phyloP scores from a whole-genome alignment of 1,139 yeast genomes.

The Debaryomyces coudertii region DNA sequence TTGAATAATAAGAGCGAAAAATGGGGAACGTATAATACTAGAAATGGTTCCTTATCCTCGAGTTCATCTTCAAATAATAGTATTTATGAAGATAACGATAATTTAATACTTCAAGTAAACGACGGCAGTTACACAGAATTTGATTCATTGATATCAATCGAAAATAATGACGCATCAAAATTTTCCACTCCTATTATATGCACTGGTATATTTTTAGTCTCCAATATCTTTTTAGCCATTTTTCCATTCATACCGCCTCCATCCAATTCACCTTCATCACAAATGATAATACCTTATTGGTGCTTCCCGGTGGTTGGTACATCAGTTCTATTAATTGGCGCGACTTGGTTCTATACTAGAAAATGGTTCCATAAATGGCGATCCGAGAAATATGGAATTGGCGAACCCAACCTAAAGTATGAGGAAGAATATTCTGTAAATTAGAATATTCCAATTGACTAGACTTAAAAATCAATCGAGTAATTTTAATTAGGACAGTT shows the following conservation, averaged over 20 bases:
- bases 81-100: constrained; percentile 12
- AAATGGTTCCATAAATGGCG: constrained; percentile 13
- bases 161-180: constrained; percentile 9
- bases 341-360: constrained; percentile 31
- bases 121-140: constrained; percentile 15
- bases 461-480: background rate
- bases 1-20: constrained; percentile 30
- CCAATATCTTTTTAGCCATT: constrained; percentile 56
- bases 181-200: constrained; percentile 35
- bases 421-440: constrained; percentile 17
- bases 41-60: constrained; percentile 8
- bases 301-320: constrained; percentile 60
- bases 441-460: background rate
- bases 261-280: constrained; percentile 21
- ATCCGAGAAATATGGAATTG: constrained; percentile 13
- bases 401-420: constrained; percentile 17
- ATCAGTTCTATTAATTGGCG: constrained; percentile 50
- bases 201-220: constrained; percentile 43
- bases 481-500: too few relatives aligned
- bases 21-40: constrained; percentile 34
- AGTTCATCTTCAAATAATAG: constrained; percentile 1
- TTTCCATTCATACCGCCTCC: constrained; percentile 64
- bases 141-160: constrained; percentile 25
- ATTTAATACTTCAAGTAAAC: constrained; percentile 14
- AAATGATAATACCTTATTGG: constrained; percentile 51